Conservation (phyloP, 148 eudicot species). For the Rhododendron simsii region DNA sequence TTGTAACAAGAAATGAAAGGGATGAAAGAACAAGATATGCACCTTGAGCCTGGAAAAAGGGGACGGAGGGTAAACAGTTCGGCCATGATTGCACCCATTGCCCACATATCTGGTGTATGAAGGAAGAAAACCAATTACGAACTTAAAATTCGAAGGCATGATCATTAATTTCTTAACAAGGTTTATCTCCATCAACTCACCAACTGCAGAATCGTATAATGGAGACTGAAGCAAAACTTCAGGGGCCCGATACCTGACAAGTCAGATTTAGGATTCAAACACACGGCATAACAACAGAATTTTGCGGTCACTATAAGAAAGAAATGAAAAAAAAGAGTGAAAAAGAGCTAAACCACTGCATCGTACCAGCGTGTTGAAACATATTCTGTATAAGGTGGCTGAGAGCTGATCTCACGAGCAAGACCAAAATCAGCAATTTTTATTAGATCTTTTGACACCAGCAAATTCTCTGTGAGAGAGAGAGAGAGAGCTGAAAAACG, state of each 20-base stretch:
- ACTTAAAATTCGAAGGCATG: not conserved
- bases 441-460: constrained; percentile 70
- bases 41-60: constrained; percentile 89
- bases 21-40: constrained; percentile 6
- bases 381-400: constrained; percentile 89
- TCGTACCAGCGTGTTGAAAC: constrained; percentile 87
- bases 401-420: constrained; percentile 81
- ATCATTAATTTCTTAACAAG: not conserved
- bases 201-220: constrained; percentile 82
- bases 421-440: constrained; percentile 99
- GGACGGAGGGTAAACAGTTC: constrained; percentile 84
- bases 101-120: constrained; percentile 82
- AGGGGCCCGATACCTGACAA: constrained; percentile 95
- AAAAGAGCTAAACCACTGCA: not conserved
- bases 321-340: not conserved
- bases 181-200: constrained; percentile 35
- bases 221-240: constrained; percentile 91
- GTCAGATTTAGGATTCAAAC: not conserved
- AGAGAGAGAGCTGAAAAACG: not conserved
- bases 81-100: constrained; percentile 99
- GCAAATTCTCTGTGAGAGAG: constrained; percentile 58
- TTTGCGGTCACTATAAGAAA: not conserved
- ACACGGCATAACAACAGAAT: not conserved
- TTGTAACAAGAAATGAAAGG: not conserved
- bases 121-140: not conserved